A percentile compares a stretch with the other conserved stretches of the same genome.
These are phyloP conservation scores for Colletotrichum horii DNA, from an alignment of 2,329 filamentous ascomycete genomes.

Conservation along the genomic window DNA sequence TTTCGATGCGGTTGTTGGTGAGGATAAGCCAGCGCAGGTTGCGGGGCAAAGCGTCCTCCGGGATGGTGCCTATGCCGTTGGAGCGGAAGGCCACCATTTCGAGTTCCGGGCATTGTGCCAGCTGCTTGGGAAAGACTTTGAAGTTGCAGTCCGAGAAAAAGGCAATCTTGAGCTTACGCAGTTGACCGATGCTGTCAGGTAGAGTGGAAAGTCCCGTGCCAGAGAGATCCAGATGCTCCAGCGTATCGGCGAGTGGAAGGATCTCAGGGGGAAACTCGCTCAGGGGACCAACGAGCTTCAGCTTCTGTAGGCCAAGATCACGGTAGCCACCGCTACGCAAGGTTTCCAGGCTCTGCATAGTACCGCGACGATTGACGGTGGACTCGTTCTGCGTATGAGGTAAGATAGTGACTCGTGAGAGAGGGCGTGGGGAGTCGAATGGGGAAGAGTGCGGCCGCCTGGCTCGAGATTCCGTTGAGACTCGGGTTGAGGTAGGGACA, in stretches of 20 bases:
- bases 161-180: conserved; percentile 49
- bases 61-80: conserved; percentile 48
- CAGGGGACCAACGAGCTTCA: conserved; percentile 40
- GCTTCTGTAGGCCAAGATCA: conserved; percentile 29
- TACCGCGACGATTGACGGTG: background rate
- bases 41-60: conserved; percentile 45
- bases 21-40: conserved; percentile 53
- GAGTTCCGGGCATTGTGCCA: conserved; percentile 47
- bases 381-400: background rate
- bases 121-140: conserved; percentile 42
- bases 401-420: background rate
- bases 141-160: conserved; percentile 54
- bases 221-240: conserved; percentile 54
- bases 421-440: background rate
- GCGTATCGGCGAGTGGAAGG: conserved; percentile 41
- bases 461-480: background rate
- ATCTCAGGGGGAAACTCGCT: conserved; percentile 43
- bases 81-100: conserved; percentile 54
- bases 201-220: conserved; percentile 45
- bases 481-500: background rate
- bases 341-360: conserved; percentile 35
- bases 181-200: conserved; percentile 40
- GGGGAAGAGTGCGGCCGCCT: background rate
- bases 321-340: conserved; percentile 37
- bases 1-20: conserved; percentile 46